Conservation (phyloP, 352 stramenopile species). For the Elongisporangium senticosum region DNA sequence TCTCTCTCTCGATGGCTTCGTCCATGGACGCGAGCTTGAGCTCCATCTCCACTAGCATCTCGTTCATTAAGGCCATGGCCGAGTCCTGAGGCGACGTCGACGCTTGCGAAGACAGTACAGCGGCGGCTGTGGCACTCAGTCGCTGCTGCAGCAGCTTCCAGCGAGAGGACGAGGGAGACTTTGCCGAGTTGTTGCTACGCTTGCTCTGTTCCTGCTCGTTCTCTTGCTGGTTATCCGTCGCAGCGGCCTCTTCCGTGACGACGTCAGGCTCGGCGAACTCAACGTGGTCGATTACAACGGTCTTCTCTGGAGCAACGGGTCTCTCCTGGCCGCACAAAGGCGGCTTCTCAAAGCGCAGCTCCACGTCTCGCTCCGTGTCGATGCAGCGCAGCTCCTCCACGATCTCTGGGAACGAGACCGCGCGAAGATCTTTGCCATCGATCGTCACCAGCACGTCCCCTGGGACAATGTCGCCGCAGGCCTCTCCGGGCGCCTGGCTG, state of each 20-base stretch:
- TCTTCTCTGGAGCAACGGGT: not conserved
- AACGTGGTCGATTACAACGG: not conserved
- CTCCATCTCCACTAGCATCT: slow-evolving; percentile 24
- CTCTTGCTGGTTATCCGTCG: slow-evolving; percentile 6
- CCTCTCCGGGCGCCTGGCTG: slow-evolving; percentile 45
- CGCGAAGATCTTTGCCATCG: slow-evolving; percentile 27
- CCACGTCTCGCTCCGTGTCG: slow-evolving; percentile 21
- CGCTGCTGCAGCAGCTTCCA: slow-evolving; percentile 35
- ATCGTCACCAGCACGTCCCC: slow-evolving; percentile 48
- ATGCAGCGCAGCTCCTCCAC: slow-evolving; percentile 62
- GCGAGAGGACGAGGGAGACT: slow-evolving; percentile 7
- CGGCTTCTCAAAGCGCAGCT: slow-evolving; percentile 36
- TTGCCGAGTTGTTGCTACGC: slow-evolving; percentile 1
- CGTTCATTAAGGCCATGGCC: slow-evolving; percentile 1
- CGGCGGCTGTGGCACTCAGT: slow-evolving; percentile 20
- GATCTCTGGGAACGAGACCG: slow-evolving; percentile 32
- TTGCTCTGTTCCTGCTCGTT: slow-evolving; percentile 8
- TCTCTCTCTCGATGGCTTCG: slow-evolving; percentile 42
- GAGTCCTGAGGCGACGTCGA: slow-evolving; percentile 3
- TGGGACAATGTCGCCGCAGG: slow-evolving; percentile 35
- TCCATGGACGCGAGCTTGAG: slow-evolving; percentile 26
- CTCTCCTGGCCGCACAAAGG: not conserved
- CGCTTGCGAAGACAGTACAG: slow-evolving; percentile 3
- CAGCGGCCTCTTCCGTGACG: slow-evolving; percentile 7
- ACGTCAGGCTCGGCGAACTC: slow-evolving; percentile 2